phyloP scores from a whole-genome alignment of 2,329 filamentous ascomycete species.

The Diaporthe velutina region DNA sequence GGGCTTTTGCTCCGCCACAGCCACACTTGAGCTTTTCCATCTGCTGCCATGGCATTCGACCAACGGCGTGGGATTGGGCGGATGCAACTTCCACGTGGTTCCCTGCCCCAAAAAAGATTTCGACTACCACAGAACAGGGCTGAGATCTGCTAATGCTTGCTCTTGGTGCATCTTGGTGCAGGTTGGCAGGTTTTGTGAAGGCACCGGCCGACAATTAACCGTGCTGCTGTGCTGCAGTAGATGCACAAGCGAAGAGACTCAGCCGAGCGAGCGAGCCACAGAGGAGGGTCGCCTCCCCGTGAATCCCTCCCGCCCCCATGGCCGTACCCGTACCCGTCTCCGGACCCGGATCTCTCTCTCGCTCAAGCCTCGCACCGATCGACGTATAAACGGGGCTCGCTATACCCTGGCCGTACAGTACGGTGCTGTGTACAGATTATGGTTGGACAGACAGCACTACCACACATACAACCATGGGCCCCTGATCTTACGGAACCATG shows the following conservation, averaged over 20 bases:
- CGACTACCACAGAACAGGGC: neutral
- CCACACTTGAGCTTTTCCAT: slow-evolving; percentile 7
- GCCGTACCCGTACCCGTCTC: slow-evolving; percentile 12
- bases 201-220: slow-evolving; percentile 10
- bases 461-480: neutral
- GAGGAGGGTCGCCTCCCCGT: neutral
- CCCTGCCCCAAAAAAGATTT: neutral
- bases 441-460: too few relatives aligned
- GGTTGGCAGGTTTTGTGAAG: neutral
- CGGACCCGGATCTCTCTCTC: too few relatives aligned
- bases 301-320: neutral
- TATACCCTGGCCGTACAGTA: neutral
- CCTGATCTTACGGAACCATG: neutral
- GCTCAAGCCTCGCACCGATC: neutral
- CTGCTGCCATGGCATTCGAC: slow-evolving; percentile 17
- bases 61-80: neutral
- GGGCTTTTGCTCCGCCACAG: neutral
- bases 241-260: neutral
- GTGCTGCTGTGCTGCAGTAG: neutral
- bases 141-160: slow-evolving; percentile 10
- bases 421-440: too few relatives aligned
- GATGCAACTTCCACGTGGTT: slow-evolving; percentile 23
- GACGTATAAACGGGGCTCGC: neutral
- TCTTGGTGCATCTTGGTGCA: neutral
- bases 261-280: slow-evolving; percentile 3